phyloP scores from a whole-genome alignment of 1,284 basidiomycete genomes.

The Neonothopanus nambi region DNA sequence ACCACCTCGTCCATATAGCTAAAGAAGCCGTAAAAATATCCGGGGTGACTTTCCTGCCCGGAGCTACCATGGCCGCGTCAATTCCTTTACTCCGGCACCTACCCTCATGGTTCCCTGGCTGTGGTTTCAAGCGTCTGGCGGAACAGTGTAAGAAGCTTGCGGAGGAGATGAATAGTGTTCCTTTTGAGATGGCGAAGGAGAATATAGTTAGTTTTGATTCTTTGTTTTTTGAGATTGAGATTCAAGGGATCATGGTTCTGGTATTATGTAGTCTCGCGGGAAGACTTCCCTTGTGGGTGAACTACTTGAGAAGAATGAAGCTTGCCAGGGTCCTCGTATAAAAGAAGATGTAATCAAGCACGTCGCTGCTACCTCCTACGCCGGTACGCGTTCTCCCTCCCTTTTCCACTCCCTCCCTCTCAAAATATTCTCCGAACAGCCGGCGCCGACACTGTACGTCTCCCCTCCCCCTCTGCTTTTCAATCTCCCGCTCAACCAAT shows the following conservation, averaged over 20 bases:
- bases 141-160: background rate
- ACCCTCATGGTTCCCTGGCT: conserved; percentile 14
- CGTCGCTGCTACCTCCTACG: conserved; percentile 1
- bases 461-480: background rate
- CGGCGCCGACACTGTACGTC: conserved; percentile 8
- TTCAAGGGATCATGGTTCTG: background rate
- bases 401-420: background rate
- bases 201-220: background rate
- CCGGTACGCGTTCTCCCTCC: background rate
- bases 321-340: background rate
- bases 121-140: conserved; percentile 3
- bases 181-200: conserved; percentile 3
- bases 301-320: background rate
- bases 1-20: conserved; percentile 19
- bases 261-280: too few species aligned
- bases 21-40: background rate
- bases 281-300: conserved; percentile 6
- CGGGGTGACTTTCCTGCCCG: too few species aligned
- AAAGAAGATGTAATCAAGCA: too few species aligned
- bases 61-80: too few species aligned
- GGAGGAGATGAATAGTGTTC: background rate
- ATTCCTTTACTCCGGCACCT: too few species aligned
- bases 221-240: background rate
- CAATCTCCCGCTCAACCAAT: background rate
- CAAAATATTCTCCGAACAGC: background rate